Percentiles rank a stretch among this genome's conserved stretches.
phyloP scores from a whole-genome alignment of 257 asterid species.

The Ballota nigra region DNA sequence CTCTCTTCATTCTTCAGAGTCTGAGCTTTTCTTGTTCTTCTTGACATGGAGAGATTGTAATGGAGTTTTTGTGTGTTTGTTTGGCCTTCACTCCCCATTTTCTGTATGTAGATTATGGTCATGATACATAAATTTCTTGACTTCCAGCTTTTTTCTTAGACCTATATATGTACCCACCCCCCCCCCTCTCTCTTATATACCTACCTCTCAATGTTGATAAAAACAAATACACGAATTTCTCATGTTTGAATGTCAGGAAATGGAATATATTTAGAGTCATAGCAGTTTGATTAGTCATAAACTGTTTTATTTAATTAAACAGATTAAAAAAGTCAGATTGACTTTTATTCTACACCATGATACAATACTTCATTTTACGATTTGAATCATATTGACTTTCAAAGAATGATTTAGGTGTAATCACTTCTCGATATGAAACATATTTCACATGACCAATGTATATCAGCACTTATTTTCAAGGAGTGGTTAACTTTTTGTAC shows the following conservation, averaged over 20 bases:
- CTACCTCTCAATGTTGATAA: neutral
- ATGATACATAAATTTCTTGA: no score
- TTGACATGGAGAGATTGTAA: conserved; percentile 60
- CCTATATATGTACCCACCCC: neutral
- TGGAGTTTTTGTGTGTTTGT: conserved; percentile 18
- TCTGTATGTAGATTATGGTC: no score
- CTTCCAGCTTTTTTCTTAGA: neutral
- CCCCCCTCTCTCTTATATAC: neutral
- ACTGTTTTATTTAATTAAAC: no score
- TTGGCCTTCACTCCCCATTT: conserved; percentile 36
- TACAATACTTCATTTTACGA: no score
- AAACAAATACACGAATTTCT: neutral
- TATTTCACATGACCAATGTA: no score
- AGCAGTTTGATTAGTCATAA: neutral
- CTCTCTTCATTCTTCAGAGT: conserved; percentile 22
- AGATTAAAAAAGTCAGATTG: conserved; percentile 13
- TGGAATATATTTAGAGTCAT: conserved; percentile 10
- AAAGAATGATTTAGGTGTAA: no score
- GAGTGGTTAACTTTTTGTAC: no score
- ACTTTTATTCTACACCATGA: conserved; percentile 28
- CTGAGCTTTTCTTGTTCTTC: conserved; percentile 49
- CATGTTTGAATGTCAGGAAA: conserved; percentile 28
- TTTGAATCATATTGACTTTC: no score
- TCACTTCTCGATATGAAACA: no score
- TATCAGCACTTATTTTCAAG: no score